Conservation (phyloP, 352 stramenopile genomes). For the Aphanomyces astaci region DNA sequence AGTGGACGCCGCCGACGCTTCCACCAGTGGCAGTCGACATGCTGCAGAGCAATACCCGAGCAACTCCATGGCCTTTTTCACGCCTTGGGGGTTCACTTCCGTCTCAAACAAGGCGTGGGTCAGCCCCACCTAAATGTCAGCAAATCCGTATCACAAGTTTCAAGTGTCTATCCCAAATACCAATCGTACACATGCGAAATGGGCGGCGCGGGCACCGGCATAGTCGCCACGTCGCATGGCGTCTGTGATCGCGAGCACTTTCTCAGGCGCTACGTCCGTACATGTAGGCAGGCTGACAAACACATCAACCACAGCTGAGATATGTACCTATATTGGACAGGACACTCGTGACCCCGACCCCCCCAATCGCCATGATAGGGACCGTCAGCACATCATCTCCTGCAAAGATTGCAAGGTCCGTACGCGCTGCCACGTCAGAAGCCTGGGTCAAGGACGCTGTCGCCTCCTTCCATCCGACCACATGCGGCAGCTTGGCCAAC, state of each 20-base stretch:
- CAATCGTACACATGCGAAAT: slow-evolving; percentile 79
- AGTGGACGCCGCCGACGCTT: slow-evolving; percentile 60
- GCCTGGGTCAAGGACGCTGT: slow-evolving; percentile 89
- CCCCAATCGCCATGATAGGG: slow-evolving; percentile 83
- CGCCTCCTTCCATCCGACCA: slow-evolving; percentile 97
- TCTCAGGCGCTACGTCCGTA: slow-evolving; percentile 80
- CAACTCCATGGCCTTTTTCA: slow-evolving; percentile 85
- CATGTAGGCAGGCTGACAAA: too few relatives aligned
- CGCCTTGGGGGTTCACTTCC: slow-evolving; percentile 86
- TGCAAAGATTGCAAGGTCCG: slow-evolving; percentile 87
- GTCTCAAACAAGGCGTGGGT: slow-evolving; percentile 54
- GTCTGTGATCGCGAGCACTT: slow-evolving; percentile 76
- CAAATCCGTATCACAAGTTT: too few relatives aligned
- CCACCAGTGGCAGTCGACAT: slow-evolving; percentile 69
- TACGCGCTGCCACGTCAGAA: slow-evolving; percentile 80
- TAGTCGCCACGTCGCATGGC: slow-evolving; percentile 77
- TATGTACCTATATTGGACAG: too few relatives aligned
- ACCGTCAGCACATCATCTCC: slow-evolving; percentile 88
- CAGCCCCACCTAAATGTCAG: too few relatives aligned
- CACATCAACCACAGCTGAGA: too few relatives aligned
- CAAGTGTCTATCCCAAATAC: too few relatives aligned
- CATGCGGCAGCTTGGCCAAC: slow-evolving; percentile 88
- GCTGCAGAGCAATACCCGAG: slow-evolving; percentile 74
- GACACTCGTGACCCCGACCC: slow-evolving; percentile 85
- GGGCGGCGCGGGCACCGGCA: slow-evolving; percentile 59